Evolutionary conservation across 2,329 filamentous ascomycete genomes (phyloP).

Genomic region (Gnomoniopsis sp.): DNA sequence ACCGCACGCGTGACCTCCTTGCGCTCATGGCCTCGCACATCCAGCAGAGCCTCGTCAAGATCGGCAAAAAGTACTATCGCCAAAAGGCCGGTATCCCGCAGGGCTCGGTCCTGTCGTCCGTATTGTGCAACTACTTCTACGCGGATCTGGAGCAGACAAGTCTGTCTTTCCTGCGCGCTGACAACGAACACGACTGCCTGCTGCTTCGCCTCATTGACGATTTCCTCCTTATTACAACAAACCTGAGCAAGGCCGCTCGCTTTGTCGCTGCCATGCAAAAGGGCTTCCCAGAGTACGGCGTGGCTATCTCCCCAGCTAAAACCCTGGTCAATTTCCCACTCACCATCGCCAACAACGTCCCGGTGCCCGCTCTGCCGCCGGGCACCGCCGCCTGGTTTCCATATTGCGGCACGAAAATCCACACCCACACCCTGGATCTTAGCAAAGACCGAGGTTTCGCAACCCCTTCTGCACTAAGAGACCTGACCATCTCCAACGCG

Average conservation of each 20-base stretch:
- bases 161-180: slow-evolving; percentile 60
- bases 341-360: slow-evolving; percentile 44
- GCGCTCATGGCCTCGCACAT: slow-evolving; percentile 76
- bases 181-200: slow-evolving; percentile 61
- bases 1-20: slow-evolving; percentile 59
- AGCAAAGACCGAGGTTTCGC: slow-evolving; percentile 61
- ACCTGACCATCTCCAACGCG: slow-evolving; percentile 59
- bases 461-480: slow-evolving; percentile 14
- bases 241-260: slow-evolving; percentile 59
- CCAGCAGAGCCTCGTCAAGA: slow-evolving; percentile 78
- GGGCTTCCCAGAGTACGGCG: slow-evolving; percentile 76
- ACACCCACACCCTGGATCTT: slow-evolving; percentile 72
- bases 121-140: slow-evolving; percentile 95
- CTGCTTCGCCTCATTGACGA: slow-evolving; percentile 87
- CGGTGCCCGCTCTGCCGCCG: slow-evolving; percentile 45
- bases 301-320: slow-evolving; percentile 73
- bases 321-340: slow-evolving; percentile 81
- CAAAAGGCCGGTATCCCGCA: slow-evolving; percentile 91
- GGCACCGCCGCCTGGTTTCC: slow-evolving; percentile 61
- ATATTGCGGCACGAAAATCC: slow-evolving; percentile 80
- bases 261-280: slow-evolving; percentile 80
- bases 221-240: slow-evolving; percentile 81
- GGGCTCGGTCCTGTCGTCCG: slow-evolving; percentile 81
- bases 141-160: slow-evolving; percentile 73
- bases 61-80: slow-evolving; percentile 83